Conservation (phyloP, 1,284 basidiomycete species). For the Bondarzewia mesenterica region DNA sequence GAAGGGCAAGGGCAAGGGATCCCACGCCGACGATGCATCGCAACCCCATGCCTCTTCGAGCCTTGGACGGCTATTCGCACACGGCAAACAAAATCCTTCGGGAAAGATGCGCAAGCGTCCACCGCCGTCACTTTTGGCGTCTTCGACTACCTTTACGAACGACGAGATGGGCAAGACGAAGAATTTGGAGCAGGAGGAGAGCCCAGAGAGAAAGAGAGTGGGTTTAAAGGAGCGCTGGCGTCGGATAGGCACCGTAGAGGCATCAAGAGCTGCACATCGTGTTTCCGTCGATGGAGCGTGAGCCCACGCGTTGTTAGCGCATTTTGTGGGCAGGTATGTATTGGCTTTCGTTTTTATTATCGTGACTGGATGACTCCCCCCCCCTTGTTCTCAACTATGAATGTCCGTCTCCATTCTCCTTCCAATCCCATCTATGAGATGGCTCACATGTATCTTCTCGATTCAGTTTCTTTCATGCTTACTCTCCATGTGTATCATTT, state of each 20-base stretch:
- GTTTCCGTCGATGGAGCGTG: constrained; percentile 11
- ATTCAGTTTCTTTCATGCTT: no score
- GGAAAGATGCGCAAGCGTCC: constrained; percentile 3
- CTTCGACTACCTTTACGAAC: not conserved
- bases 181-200: constrained; percentile 14
- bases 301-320: not conserved
- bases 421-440: no score
- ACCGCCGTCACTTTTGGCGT: constrained; percentile 3
- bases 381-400: no score
- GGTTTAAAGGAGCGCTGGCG: constrained; percentile 10
- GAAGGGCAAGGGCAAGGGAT: constrained; percentile 8
- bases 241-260: constrained; percentile 6
- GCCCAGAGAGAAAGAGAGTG: constrained; percentile 21
- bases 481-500: no score
- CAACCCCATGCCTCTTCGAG: constrained; percentile 9
- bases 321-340: not conserved
- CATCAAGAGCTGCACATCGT: constrained; percentile 8
- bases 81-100: constrained; percentile 16
- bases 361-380: no score
- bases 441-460: no score
- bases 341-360: no score
- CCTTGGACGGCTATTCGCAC: constrained; percentile 31
- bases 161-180: constrained; percentile 10
- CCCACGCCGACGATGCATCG: not conserved
- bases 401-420: no score